Conservation (phyloP, 129 eudicot genomes). For the Helianthus tuberosus region DNA sequence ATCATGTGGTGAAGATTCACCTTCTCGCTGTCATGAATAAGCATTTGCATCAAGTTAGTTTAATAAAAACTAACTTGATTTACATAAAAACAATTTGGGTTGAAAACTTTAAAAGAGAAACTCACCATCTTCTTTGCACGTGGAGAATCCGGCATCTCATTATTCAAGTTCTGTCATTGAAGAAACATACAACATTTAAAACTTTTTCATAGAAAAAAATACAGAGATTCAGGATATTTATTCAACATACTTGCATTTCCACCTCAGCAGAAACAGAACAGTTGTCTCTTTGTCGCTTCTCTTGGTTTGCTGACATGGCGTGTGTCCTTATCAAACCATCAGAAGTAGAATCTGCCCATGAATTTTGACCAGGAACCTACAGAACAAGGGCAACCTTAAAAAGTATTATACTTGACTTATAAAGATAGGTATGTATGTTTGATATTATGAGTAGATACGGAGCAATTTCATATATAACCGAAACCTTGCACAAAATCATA, state of each 20-base stretch:
- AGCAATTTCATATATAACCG: too few species aligned
- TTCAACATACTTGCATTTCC: slow-evolving; percentile 58
- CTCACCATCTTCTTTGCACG: slow-evolving; percentile 77
- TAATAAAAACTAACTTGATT: background rate
- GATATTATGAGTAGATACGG: too few species aligned
- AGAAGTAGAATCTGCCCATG: slow-evolving; percentile 63
- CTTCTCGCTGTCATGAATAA: slow-evolving; percentile 52
- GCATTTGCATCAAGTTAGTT: background rate
- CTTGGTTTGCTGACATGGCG: slow-evolving; percentile 50
- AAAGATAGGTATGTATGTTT: background rate
- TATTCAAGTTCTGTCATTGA: slow-evolving; percentile 40
- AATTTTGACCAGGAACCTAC: slow-evolving; percentile 91
- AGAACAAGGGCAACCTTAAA: background rate
- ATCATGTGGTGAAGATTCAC: slow-evolving; percentile 32
- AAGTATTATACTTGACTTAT: background rate
- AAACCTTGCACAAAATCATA: too few species aligned
- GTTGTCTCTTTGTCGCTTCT: slow-evolving; percentile 78
- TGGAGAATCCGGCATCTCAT: slow-evolving; percentile 52
- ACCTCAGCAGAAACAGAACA: slow-evolving; percentile 42
- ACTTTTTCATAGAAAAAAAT: background rate
- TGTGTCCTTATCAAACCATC: slow-evolving; percentile 31
- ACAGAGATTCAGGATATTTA: background rate
- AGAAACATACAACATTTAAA: background rate
- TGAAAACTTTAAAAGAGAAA: background rate
- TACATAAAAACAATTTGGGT: background rate